Evolutionary conservation across 345 rosid species (phyloP), one percentile per base, ranked within the genome.

Genomic region (Cardamine resedifolia): DNA sequence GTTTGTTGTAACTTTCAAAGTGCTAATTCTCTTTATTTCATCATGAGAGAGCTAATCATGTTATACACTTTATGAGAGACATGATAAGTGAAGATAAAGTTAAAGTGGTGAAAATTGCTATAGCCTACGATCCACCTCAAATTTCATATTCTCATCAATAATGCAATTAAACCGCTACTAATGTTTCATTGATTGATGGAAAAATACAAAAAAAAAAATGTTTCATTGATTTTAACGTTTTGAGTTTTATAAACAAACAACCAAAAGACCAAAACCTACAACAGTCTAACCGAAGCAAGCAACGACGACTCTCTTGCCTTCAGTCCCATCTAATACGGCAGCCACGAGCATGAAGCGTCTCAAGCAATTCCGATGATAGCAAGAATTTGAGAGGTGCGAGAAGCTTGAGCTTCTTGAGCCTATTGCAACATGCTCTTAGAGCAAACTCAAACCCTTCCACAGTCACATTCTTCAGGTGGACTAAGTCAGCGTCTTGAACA

Each of bases 401-500:
- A 76, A 94, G 76, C 84, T 94, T 94, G 59, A 94, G 88, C 87
- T 89, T 94, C 80, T 91, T 89, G 34, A 94, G 82, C 80, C 91
- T 79, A 38, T 53, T 67, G 76, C 87, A 89, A 60, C 89, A 83
- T 5, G 86, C 84, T 80, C 87, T 73, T 12, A 90, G 81, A 2
- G 94, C 91, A 26, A 90, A 87, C 83, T 90, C 98, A 19, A 78
- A 82, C 58, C 97, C 97, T 80, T 86, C 88, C 18, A 83, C 85
- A 0, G 91, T 84, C 73, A 84, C 91, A 78, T 86, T 83, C 63
- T 53, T 52, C 48, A 94, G 83, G 78, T 83, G 84, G 51, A 90
- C 94, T 66, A 94, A 76, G 78, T 94, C 88, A n/a, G 81, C 97
- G 4, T 94, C 98, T 77, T 90, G 98, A 68, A 94, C 80, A 58